These are phyloP conservation scores for Globisporangium mamillatum DNA, from an alignment of 352 stramenopile species.

Conservation along the genomic window DNA sequence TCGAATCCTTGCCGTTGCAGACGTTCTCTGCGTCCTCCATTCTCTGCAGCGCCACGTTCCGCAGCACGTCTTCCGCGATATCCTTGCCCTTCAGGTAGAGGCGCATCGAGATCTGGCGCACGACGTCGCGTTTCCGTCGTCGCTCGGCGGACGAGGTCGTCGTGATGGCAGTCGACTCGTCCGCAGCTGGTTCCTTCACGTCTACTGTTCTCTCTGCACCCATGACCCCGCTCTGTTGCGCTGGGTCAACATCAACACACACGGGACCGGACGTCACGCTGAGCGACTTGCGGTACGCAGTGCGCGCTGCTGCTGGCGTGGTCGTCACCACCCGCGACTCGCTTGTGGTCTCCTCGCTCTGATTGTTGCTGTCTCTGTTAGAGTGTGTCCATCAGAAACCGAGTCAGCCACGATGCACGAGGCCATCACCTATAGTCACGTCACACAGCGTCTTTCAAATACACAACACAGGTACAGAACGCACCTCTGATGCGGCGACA, in stretches of 20 bases:
- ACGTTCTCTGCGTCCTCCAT: conserved; percentile 62
- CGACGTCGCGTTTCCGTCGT: conserved; percentile 58
- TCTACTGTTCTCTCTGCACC: conserved; percentile 4
- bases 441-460: not conserved
- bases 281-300: conserved; percentile 13
- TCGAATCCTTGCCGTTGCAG: conserved; percentile 40
- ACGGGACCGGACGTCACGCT: conserved; percentile 7
- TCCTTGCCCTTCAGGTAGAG: conserved; percentile 69
- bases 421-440: not conserved
- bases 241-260: conserved; percentile 6
- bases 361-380: conserved; percentile 14
- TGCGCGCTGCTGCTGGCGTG: not conserved
- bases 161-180: conserved; percentile 10
- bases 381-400: not conserved
- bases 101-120: conserved; percentile 75
- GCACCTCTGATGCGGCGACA: conserved; percentile 49
- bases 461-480: conserved; percentile 8
- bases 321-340: not conserved
- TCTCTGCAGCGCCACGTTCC: conserved; percentile 51
- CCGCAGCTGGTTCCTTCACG: conserved; percentile 1
- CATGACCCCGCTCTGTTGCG: conserved; percentile 8
- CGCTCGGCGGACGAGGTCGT: conserved; percentile 11
- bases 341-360: conserved; percentile 4
- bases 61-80: conserved; percentile 63
- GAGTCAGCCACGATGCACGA: not conserved